Percentiles rank a stretch among this genome's conserved stretches.
Evolutionary conservation across 495 filamentous ascomycete species (phyloP).

Genomic region (Hapsidospora chrysogenum): DNA sequence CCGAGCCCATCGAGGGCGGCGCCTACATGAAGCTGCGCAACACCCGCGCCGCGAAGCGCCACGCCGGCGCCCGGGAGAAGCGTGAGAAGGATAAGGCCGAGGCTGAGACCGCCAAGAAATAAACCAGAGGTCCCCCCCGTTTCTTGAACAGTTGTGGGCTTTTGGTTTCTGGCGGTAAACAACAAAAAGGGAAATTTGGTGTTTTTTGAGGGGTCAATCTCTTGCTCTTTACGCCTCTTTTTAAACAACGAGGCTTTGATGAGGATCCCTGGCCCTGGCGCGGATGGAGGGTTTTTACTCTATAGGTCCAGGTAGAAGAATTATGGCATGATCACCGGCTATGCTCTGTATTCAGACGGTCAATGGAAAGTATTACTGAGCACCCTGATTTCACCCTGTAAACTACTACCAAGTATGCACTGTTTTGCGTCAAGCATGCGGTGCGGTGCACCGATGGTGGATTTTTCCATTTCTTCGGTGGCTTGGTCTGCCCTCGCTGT

Average conservation of each 20-base stretch:
- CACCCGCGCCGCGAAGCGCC: conserved; percentile 68
- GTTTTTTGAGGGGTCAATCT: conserved; percentile 3
- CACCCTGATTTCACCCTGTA: too few relatives aligned
- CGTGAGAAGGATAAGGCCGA: conserved; percentile 84
- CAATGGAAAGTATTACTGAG: too few relatives aligned
- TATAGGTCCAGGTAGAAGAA: conserved; percentile 2
- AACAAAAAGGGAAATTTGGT: conserved; percentile 4
- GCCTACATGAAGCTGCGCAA: conserved; percentile 76
- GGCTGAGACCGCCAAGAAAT: conserved; percentile 75
- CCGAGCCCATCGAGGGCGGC: conserved; percentile 56
- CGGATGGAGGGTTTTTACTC: conserved; percentile 1
- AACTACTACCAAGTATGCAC: too few relatives aligned
- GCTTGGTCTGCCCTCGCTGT: too few relatives aligned
- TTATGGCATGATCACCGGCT: conserved; percentile 4
- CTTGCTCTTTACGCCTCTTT: conserved; percentile 1
- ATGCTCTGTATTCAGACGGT: not conserved
- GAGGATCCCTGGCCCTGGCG: not conserved
- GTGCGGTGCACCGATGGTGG: too few relatives aligned
- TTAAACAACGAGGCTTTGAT: conserved; percentile 1
- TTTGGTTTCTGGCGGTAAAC: not conserved
- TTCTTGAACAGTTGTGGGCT: not conserved
- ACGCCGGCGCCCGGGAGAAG: conserved; percentile 79
- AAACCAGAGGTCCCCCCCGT: conserved; percentile 27
- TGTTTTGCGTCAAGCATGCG: too few relatives aligned
- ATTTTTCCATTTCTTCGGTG: too few relatives aligned